A percentile compares a stretch with the other conserved stretches of the same genome.
Evolutionary conservation across 768 basidiomycete genomes (phyloP).

Genomic region (Boletus tomentosulus): DNA sequence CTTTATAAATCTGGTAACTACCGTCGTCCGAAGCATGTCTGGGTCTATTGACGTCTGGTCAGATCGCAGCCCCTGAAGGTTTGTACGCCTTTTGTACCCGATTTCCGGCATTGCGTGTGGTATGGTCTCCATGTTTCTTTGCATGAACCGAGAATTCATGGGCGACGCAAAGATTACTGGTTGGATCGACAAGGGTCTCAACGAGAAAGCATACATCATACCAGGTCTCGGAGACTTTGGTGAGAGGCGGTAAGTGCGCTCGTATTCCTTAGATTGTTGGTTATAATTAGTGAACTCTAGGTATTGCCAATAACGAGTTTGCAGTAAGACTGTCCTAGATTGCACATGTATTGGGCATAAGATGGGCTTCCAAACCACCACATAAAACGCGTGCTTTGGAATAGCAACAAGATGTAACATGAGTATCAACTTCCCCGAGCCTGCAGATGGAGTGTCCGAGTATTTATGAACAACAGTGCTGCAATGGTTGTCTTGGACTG

Average conservation of each 20-base stretch:
- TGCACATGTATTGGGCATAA: neutral
- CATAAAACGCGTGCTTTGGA: neutral
- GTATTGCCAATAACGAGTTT: conserved; percentile 19
- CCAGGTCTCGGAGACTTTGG: conserved; percentile 98
- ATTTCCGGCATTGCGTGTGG: conserved; percentile 75
- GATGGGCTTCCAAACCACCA: neutral
- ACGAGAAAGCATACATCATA: conserved; percentile 87
- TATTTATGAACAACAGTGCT: neutral
- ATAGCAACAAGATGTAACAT: neutral
- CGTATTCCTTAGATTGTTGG: neutral
- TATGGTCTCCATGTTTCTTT: conserved; percentile 35
- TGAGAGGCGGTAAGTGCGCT: conserved; percentile 62
- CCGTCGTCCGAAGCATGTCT: neutral
- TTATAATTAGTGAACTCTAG: conserved; percentile 3
- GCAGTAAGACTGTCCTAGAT: neutral
- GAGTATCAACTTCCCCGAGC: no score
- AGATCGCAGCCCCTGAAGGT: conserved; percentile 93
- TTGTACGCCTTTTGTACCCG: conserved; percentile 70
- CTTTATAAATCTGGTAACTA: conserved; percentile 82
- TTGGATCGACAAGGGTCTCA: conserved; percentile 92
- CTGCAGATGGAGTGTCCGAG: neutral
- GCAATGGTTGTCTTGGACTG: neutral
- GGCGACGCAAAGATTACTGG: conserved; percentile 67
- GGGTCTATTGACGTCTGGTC: neutral
- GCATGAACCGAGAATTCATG: neutral